Percentiles rank a stretch among this genome's conserved stretches.
Conservation (phyloP, 148 eudicot genomes). For the Persicaria tinctoria region DNA sequence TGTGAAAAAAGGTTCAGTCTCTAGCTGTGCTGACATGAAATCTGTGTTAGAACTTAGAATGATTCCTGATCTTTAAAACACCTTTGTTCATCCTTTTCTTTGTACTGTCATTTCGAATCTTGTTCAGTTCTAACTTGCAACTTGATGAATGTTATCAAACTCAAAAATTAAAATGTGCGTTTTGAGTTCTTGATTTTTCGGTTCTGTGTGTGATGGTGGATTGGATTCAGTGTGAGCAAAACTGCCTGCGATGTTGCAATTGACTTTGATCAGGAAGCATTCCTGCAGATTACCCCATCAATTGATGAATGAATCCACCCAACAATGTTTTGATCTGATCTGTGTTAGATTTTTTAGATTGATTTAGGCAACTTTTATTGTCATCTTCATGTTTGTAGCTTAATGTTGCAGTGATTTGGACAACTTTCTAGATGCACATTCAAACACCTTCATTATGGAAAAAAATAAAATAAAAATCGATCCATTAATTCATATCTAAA, state of each 20-base stretch:
- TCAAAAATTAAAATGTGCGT: not conserved
- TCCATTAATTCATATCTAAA: too few species aligned
- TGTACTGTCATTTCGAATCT: not conserved
- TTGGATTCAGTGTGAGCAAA: too few species aligned
- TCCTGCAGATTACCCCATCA: too few species aligned
- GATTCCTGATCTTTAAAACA: not conserved
- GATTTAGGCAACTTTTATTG: not conserved
- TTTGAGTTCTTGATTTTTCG: not conserved
- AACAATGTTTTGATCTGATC: not conserved
- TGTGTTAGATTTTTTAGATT: not conserved
- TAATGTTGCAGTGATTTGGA: not conserved
- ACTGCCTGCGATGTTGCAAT: too few species aligned
- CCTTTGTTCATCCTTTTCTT: not conserved
- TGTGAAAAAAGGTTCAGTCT: not conserved
- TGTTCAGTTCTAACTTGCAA: not conserved
- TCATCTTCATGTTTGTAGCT: not conserved
- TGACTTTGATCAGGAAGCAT: too few species aligned
- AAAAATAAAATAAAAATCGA: too few species aligned
- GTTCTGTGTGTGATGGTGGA: not conserved
- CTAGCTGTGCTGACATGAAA: constrained; percentile 4
- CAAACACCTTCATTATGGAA: too few species aligned
- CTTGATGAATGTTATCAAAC: not conserved
- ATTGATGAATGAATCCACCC: not conserved
- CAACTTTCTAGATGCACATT: too few species aligned
- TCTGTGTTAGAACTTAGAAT: not conserved